A percentile compares a stretch with the other conserved stretches of the same genome.
These are phyloP conservation scores for Fusarium equiseti DNA, from an alignment of 2,329 filamentous ascomycete species.

Conservation along the genomic window DNA sequence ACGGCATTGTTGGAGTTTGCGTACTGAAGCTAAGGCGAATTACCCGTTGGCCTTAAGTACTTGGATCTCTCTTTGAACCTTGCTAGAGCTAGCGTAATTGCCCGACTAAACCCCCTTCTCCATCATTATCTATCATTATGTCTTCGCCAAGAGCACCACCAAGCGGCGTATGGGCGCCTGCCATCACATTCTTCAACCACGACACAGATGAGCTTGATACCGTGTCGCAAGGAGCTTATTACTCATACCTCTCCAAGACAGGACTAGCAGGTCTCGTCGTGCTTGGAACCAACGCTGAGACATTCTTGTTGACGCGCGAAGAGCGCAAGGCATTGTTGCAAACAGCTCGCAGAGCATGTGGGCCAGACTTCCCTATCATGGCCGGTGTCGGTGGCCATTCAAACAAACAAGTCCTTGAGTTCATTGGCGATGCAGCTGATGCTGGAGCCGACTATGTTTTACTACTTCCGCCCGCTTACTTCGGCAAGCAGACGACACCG, in stretches of 20 bases:
- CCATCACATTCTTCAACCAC: slow-evolving; percentile 66
- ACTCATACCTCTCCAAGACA: slow-evolving; percentile 61
- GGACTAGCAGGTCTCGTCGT: slow-evolving; percentile 65
- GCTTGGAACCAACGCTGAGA: slow-evolving; percentile 68
- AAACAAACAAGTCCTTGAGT: slow-evolving; percentile 72
- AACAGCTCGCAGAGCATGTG: slow-evolving; percentile 78
- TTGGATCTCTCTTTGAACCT: background rate
- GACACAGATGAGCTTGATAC: slow-evolving; percentile 62
- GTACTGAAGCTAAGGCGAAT: background rate
- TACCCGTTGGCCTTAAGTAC: slow-evolving; percentile 37
- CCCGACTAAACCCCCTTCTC: background rate
- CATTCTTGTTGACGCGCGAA: slow-evolving; percentile 68
- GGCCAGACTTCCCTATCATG: slow-evolving; percentile 88
- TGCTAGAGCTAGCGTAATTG: background rate
- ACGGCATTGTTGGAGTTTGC: background rate
- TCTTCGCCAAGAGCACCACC: slow-evolving; percentile 39
- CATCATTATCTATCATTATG: slow-evolving; percentile 17
- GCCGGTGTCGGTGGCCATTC: slow-evolving; percentile 75
- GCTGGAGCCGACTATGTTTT: slow-evolving; percentile 73
- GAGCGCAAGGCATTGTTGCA: slow-evolving; percentile 68
- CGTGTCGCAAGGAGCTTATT: slow-evolving; percentile 62
- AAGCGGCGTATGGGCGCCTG: slow-evolving; percentile 63
- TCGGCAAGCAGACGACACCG: slow-evolving; percentile 70
- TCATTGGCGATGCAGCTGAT: slow-evolving; percentile 68
- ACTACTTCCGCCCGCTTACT: slow-evolving; percentile 73